Percentiles rank a stretch among this genome's conserved stretches.
Evolutionary conservation across 164 flowering plant genomes (phyloP).

Genomic region (Liriodendron chinense): DNA sequence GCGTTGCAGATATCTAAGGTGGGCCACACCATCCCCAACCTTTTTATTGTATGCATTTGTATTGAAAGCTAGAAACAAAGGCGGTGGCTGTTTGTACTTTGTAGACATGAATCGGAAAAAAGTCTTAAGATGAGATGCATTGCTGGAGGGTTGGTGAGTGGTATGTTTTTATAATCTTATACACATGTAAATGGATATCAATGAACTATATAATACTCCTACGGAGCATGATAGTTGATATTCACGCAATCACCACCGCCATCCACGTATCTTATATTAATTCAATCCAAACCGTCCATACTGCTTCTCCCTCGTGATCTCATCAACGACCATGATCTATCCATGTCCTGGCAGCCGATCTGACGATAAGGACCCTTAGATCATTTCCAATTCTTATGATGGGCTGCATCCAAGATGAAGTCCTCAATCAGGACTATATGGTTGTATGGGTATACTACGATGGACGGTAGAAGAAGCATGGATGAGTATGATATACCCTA

Average conservation of each 20-base stretch:
- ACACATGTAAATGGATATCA: not conserved
- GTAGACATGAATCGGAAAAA: not conserved
- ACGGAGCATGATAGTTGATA: not conserved
- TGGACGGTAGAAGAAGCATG: not conserved
- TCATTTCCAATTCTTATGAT: no score
- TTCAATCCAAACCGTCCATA: no score
- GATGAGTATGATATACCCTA: not conserved
- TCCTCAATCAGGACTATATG: no score
- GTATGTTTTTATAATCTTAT: not conserved
- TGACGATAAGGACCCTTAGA: no score
- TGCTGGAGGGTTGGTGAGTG: not conserved
- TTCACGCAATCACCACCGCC: not conserved
- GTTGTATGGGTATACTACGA: no score
- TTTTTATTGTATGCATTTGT: not conserved
- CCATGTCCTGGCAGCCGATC: no score
- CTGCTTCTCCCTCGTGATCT: no score
- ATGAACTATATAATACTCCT: not conserved
- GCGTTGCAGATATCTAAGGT: not conserved
- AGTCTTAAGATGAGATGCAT: not conserved
- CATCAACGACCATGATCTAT: no score
- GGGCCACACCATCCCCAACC: not conserved
- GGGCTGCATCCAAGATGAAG: no score
- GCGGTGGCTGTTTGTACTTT: not conserved
- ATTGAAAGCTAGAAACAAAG: not conserved
- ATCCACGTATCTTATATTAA: not conserved